phyloP scores from a whole-genome alignment of 1,284 basidiomycete species.

The Cryptococcus deneoformans region DNA sequence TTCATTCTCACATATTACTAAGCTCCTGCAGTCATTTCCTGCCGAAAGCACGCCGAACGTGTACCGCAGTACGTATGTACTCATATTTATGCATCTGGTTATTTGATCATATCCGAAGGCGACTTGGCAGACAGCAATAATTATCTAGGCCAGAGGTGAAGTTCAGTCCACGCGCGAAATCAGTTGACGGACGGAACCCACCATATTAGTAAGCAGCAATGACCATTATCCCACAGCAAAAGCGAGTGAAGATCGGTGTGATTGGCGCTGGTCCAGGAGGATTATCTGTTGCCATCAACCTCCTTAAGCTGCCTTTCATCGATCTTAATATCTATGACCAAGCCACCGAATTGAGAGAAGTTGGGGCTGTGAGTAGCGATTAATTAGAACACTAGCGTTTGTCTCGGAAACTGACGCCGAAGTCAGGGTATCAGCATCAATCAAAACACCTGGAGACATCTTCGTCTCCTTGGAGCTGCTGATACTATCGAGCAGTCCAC shows the following conservation, averaged over 20 bases:
- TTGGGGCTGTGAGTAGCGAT: conserved; percentile 29
- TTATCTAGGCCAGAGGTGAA: no score
- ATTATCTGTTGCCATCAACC: conserved; percentile 23
- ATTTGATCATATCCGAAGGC: no score
- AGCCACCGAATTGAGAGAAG: conserved; percentile 31
- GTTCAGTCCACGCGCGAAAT: no score
- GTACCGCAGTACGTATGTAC: no score
- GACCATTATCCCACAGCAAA: conserved; percentile 8
- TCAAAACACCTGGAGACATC: conserved; percentile 34
- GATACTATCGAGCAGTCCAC: conserved; percentile 21
- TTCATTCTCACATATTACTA: no score
- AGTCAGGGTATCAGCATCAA: conserved; percentile 34
- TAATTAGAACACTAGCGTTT: background rate
- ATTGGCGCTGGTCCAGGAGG: conserved; percentile 34
- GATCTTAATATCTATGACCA: conserved; percentile 29
- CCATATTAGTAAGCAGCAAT: background rate
- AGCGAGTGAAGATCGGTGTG: conserved; percentile 19
- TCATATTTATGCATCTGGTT: no score
- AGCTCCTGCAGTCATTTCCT: no score
- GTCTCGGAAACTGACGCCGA: background rate
- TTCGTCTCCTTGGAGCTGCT: conserved; percentile 26
- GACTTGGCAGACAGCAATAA: background rate
- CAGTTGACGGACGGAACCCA: no score
- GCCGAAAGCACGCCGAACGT: no score
- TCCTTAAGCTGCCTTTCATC: conserved; percentile 19